These are phyloP conservation scores for Fomitopsis serialis DNA, from an alignment of 768 basidiomycete genomes.

Conservation along the genomic window DNA sequence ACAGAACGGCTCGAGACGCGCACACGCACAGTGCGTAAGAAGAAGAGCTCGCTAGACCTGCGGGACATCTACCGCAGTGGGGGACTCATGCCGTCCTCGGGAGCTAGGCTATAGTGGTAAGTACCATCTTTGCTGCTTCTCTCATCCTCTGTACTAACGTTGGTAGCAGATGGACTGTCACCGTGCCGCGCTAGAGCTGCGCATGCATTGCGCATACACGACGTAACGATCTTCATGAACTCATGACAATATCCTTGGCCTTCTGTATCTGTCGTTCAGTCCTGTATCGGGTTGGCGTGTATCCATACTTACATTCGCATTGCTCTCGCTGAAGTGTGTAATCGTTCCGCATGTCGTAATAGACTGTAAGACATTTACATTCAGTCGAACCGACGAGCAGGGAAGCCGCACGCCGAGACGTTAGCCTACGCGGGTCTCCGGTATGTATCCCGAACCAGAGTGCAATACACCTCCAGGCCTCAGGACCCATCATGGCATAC, in stretches of 20 bases:
- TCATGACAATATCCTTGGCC: neutral
- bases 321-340: neutral
- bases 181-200: too few relatives aligned
- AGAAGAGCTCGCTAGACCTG: slow-evolving; percentile 22
- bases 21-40: slow-evolving; percentile 17
- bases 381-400: too few relatives aligned
- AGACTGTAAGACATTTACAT: too few relatives aligned
- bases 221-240: neutral
- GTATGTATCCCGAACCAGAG: too few relatives aligned
- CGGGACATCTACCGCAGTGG: slow-evolving; percentile 18
- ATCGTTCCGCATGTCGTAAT: neutral
- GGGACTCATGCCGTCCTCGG: neutral
- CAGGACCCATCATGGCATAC: too few relatives aligned
- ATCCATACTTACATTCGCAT: neutral
- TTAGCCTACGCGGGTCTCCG: too few relatives aligned
- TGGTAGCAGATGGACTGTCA: too few relatives aligned
- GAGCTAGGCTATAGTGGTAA: neutral
- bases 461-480: neutral
- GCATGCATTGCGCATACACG: neutral
- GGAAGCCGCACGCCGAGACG: too few relatives aligned
- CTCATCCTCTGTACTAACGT: neutral
- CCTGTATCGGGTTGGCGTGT: neutral
- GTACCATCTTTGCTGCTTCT: neutral
- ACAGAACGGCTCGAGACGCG: neutral
- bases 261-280: neutral